Conservation (phyloP, 495 filamentous ascomycete genomes). For the Diplogelasinospora grovesii region DNA sequence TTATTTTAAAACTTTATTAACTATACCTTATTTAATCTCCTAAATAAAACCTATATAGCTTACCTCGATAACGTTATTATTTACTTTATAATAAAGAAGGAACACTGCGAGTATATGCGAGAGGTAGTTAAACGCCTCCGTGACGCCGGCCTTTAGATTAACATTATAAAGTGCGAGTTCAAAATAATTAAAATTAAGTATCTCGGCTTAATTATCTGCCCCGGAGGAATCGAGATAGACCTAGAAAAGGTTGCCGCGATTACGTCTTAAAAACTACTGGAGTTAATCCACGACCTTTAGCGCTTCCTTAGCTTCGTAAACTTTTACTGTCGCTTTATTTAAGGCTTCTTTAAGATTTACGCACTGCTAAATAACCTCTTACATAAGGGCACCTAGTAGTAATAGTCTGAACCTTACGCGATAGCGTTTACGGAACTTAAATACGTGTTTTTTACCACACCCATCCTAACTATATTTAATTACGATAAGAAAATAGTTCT, state of each 20-base stretch:
- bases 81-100: neutral
- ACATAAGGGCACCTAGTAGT: too few species aligned
- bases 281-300: rapidly evolving
- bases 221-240: neutral
- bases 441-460: too few species aligned
- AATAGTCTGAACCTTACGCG: too few species aligned
- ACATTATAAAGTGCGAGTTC: neutral
- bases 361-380: too few species aligned
- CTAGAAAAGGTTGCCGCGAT: neutral
- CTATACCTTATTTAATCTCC: neutral
- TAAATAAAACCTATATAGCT: neutral
- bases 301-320: neutral
- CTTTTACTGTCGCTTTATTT: too few species aligned
- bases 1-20: neutral
- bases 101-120: neutral
- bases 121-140: neutral
- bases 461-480: too few species aligned
- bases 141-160: neutral
- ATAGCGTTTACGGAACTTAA: too few species aligned
- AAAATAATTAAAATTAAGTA: neutral
- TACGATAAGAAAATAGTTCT: too few species aligned
- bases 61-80: constrained; percentile 1
- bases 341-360: too few species aligned
- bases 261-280: neutral
- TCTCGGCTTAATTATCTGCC: neutral